phyloP scores from a whole-genome alignment of 75 land plant species.

The Pinus tabuliformis region DNA sequence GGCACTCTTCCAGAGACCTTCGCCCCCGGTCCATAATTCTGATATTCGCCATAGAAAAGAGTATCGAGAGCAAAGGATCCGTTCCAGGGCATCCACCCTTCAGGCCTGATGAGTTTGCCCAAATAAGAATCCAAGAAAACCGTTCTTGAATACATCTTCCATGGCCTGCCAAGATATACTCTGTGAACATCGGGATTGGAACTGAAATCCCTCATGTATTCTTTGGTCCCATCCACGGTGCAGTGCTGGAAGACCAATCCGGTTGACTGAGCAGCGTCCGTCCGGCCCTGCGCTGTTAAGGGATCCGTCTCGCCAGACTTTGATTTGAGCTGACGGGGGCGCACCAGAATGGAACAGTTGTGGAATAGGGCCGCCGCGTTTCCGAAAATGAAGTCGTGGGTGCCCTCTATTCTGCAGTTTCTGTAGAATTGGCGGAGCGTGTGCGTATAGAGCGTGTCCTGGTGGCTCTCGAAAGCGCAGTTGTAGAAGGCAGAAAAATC shows the following conservation, averaged over 20 bases:
- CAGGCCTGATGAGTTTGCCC: slow-evolving; percentile 21
- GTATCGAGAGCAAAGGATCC: slow-evolving; percentile 32
- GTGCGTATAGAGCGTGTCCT: slow-evolving; percentile 30
- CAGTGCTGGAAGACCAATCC: slow-evolving; percentile 42
- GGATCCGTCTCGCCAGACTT: slow-evolving; percentile 22
- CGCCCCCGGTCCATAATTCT: slow-evolving; percentile 34
- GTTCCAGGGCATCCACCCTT: slow-evolving; percentile 52
- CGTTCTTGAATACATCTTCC: slow-evolving; percentile 50
- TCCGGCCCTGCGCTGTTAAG: slow-evolving; percentile 58
- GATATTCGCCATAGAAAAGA: slow-evolving; percentile 46
- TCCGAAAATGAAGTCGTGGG: slow-evolving; percentile 76
- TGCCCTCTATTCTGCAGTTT: slow-evolving; percentile 51
- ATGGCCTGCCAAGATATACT: slow-evolving; percentile 50
- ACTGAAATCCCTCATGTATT: slow-evolving; percentile 14
- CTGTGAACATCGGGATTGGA: slow-evolving; percentile 24
- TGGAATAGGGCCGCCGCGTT: slow-evolving; percentile 29
- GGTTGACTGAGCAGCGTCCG: slow-evolving; percentile 37
- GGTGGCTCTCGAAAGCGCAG: slow-evolving; percentile 43
- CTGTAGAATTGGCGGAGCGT: slow-evolving; percentile 19
- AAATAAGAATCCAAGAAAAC: slow-evolving; percentile 32
- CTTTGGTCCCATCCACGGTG: slow-evolving; percentile 30
- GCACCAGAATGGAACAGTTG: slow-evolving; percentile 22
- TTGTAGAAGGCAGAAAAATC: slow-evolving; percentile 25
- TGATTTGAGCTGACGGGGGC: slow-evolving; percentile 19
- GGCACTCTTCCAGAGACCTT: slow-evolving; percentile 26